These are phyloP conservation scores for Beauveria varroae DNA, from an alignment of 2,329 filamentous ascomycete species.

Conservation along the genomic window DNA sequence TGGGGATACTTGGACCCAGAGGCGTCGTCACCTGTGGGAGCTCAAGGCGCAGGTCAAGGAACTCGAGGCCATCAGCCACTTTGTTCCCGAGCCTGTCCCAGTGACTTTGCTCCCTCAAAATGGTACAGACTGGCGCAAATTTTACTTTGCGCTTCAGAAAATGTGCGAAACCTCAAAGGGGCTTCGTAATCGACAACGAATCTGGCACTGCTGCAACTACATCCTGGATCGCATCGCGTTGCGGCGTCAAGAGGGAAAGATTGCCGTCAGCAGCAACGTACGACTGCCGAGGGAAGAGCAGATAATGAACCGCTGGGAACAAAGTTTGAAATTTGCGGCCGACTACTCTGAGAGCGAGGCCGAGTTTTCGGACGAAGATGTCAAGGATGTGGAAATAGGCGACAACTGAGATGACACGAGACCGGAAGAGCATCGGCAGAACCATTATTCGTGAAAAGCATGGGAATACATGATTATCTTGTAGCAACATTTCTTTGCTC, in stretches of 20 bases:
- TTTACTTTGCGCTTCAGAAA: constrained; percentile 10
- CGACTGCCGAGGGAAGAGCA: not conserved
- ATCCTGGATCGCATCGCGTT: constrained; percentile 7
- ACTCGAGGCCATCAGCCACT: not conserved
- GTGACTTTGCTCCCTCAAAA: not conserved
- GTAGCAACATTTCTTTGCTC: too few species aligned
- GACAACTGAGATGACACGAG: not conserved
- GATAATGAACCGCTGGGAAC: too few species aligned
- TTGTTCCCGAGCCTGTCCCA: not conserved
- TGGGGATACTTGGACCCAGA: not conserved
- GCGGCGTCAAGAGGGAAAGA: constrained; percentile 1
- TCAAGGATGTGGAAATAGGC: not conserved
- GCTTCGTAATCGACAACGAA: constrained; percentile 13
- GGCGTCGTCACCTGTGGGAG: not conserved
- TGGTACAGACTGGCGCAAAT: constrained; percentile 14
- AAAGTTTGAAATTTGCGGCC: not conserved
- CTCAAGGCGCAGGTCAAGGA: not conserved
- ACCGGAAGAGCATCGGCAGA: too few species aligned
- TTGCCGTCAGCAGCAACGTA: not conserved
- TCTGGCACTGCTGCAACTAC: constrained; percentile 12
- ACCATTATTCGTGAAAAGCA: too few species aligned
- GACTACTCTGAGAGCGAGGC: constrained; percentile 10
- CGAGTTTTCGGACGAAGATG: constrained; percentile 1
- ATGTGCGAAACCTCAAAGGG: constrained; percentile 2
- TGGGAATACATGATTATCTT: too few species aligned